Percentiles rank a stretch among this genome's conserved stretches.
phyloP scores from a whole-genome alignment of 768 basidiomycete genomes.

The Mrakia gelida region DNA sequence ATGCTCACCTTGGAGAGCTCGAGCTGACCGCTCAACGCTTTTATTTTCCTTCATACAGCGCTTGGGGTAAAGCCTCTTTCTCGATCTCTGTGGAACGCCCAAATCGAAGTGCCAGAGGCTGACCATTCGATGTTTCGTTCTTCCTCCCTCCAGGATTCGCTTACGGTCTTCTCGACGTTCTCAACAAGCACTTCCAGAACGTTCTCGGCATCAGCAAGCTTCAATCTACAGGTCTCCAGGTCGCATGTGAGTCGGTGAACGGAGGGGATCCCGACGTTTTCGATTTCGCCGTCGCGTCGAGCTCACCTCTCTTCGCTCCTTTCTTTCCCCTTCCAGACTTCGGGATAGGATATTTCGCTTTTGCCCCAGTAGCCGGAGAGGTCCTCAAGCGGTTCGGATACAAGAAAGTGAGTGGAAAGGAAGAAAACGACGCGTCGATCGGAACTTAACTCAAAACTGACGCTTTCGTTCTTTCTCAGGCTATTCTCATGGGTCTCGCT shows the following conservation, averaged over 20 bases:
- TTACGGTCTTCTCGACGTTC: conserved; percentile 35
- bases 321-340: conserved; percentile 23
- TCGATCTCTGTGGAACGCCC: no score
- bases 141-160: conserved; percentile 41
- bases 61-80: neutral
- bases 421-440: no score
- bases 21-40: no score
- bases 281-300: neutral
- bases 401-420: no score
- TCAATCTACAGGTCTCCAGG: conserved; percentile 68
- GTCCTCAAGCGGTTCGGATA: conserved; percentile 57
- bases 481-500: conserved; percentile 25
- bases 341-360: conserved; percentile 43
- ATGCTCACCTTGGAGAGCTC: no score
- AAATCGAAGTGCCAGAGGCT: neutral
- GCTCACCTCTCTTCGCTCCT: neutral
- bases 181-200: conserved; percentile 62
- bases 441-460: no score
- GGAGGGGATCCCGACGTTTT: conserved; percentile 42
- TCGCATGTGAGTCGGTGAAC: conserved; percentile 55
- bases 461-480: no score
- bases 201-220: conserved; percentile 64
- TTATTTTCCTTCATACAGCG: neutral
- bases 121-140: neutral
- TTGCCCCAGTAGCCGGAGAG: conserved; percentile 43